Evolutionary conservation across 164 flowering plant genomes (phyloP).

Genomic region (Sextonia rubra): DNA sequence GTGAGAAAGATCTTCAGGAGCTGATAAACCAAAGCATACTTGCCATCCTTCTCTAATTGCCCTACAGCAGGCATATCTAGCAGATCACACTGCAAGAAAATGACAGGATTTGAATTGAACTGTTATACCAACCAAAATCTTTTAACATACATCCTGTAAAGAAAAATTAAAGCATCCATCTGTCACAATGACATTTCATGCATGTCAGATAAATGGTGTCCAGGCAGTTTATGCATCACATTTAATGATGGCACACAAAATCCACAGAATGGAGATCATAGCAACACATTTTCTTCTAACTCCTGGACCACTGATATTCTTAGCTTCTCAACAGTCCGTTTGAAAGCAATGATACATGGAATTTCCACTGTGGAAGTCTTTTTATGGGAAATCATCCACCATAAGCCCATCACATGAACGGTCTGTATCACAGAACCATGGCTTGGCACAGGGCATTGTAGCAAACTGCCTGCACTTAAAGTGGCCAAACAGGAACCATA

Average conservation of each 20-base stretch:
- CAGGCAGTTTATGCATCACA: neutral
- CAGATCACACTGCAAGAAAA: constrained; percentile 75
- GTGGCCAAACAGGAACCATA: neutral
- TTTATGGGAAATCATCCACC: neutral
- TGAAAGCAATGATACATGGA: neutral
- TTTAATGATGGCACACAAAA: neutral
- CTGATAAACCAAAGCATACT: constrained; percentile 61
- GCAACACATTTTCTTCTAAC: neutral
- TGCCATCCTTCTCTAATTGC: constrained; percentile 87
- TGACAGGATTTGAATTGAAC: neutral
- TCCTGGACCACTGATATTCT: neutral
- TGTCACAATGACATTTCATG: neutral
- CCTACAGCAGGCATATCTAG: constrained; percentile 83
- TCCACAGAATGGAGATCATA: neutral
- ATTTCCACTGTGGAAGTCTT: neutral
- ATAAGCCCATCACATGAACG: neutral
- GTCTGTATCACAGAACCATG: neutral
- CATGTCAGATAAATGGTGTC: neutral
- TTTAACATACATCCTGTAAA: neutral
- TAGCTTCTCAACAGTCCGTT: neutral
- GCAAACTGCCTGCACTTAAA: neutral
- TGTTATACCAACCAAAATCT: neutral
- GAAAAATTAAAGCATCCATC: too few relatives aligned
- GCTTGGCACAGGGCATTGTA: neutral
- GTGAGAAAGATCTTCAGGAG: constrained; percentile 83